Percentiles rank a stretch among this genome's conserved stretches.
Evolutionary conservation across 495 filamentous ascomycete genomes (phyloP).

Genomic region (Jackrogersella minutella): DNA sequence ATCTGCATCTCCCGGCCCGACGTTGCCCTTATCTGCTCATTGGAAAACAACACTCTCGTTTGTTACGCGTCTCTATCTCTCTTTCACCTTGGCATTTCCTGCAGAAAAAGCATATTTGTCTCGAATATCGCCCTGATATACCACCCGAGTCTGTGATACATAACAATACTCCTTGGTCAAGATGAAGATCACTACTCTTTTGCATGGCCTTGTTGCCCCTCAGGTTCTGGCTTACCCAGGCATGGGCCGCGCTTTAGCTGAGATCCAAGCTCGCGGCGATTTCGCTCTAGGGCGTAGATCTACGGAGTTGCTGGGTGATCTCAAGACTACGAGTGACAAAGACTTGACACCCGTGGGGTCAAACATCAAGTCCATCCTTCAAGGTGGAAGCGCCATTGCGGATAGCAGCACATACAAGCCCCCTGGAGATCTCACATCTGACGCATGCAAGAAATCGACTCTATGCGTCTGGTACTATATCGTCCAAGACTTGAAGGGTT

Average conservation of each 20-base stretch:
- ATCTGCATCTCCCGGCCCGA: conserved; percentile 11
- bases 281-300: conserved; percentile 34
- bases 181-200: conserved; percentile 27
- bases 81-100: neutral
- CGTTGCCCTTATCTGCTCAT: conserved; percentile 3
- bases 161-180: neutral
- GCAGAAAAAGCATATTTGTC: neutral
- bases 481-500: conserved; percentile 47
- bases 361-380: conserved; percentile 43
- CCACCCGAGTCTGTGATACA: conserved; percentile 6
- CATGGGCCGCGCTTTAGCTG: conserved; percentile 36
- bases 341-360: conserved; percentile 34
- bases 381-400: conserved; percentile 34
- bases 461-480: conserved; percentile 57
- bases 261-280: conserved; percentile 33
- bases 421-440: conserved; percentile 35
- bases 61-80: neutral
- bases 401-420: conserved; percentile 32
- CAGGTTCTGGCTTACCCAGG: conserved; percentile 40
- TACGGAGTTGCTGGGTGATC: conserved; percentile 47
- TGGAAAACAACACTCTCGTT: conserved; percentile 3
- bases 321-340: conserved; percentile 25
- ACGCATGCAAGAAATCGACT: conserved; percentile 43
- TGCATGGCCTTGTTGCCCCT: conserved; percentile 12
- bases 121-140: neutral